A percentile compares a stretch with the other conserved stretches of the same genome.
These are phyloP conservation scores for Alternaria brassicicola DNA, from an alignment of 2,329 filamentous ascomycete genomes.

Conservation along the genomic window DNA sequence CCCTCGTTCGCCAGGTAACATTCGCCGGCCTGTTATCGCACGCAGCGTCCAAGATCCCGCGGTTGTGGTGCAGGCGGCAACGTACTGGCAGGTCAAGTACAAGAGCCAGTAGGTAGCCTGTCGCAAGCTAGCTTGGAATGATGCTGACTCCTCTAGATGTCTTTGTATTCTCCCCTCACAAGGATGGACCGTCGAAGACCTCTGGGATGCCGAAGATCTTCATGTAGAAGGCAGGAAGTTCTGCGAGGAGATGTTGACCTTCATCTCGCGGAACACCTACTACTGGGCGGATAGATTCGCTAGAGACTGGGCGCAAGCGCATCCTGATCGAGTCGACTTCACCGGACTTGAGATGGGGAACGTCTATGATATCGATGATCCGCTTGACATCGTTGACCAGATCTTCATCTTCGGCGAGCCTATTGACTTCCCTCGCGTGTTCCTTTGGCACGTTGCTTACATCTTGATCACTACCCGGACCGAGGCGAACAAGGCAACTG, in stretches of 20 bases:
- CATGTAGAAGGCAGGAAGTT: conserved; percentile 38
- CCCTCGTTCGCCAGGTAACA: conserved; percentile 21
- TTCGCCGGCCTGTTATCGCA: conserved; percentile 31
- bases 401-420: conserved; percentile 38
- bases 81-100: conserved; percentile 30
- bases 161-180: conserved; percentile 35
- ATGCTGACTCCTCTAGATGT: conserved; percentile 13
- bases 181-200: conserved; percentile 37
- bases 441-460: conserved; percentile 39
- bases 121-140: neutral
- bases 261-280: conserved; percentile 36
- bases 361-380: conserved; percentile 26
- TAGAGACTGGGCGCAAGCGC: conserved; percentile 25
- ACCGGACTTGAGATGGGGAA: conserved; percentile 21
- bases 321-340: conserved; percentile 28
- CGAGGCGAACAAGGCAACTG: conserved; percentile 1
- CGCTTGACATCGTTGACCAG: conserved; percentile 33
- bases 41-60: conserved; percentile 25
- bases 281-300: conserved; percentile 27
- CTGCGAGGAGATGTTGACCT: conserved; percentile 35
- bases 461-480: conserved; percentile 31
- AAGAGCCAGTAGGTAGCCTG: conserved; percentile 9
- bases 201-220: conserved; percentile 45
- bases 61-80: conserved; percentile 29
- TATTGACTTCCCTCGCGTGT: conserved; percentile 28